phyloP scores from a whole-genome alignment of 352 stramenopile genomes.

The Phytophthora cryptogea region DNA sequence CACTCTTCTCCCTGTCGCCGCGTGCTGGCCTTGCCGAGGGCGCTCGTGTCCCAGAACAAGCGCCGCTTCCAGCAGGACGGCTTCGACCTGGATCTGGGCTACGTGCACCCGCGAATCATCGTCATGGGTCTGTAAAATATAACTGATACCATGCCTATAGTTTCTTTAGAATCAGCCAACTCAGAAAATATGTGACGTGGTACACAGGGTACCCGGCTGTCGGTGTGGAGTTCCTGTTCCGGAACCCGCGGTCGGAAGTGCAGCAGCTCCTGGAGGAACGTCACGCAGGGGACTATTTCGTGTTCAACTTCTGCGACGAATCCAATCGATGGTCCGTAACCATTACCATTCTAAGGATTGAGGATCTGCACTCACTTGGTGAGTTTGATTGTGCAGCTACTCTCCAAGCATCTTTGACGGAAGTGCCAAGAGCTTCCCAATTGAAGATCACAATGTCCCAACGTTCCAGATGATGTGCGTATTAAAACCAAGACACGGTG shows the following conservation, averaged over 20 bases:
- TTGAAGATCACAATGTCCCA: constrained; percentile 80
- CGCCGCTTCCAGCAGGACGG: constrained; percentile 58
- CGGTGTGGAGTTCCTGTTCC: constrained; percentile 60
- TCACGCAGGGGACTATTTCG: constrained; percentile 62
- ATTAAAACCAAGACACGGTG: background rate
- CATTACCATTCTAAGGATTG: background rate
- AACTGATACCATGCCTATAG: constrained; percentile 1
- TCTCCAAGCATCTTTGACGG: constrained; percentile 50
- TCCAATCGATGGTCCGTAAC: constrained; percentile 41
- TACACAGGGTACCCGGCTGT: constrained; percentile 60
- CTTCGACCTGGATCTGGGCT: constrained; percentile 75
- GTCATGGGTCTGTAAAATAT: constrained; percentile 64
- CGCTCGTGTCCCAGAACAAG: constrained; percentile 84
- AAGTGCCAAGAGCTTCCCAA: constrained; percentile 56
- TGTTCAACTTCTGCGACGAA: constrained; percentile 82
- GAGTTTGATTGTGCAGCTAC: constrained; percentile 43
- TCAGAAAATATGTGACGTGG: constrained; percentile 20
- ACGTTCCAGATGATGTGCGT: constrained; percentile 67
- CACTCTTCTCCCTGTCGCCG: constrained; percentile 29
- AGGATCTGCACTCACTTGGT: background rate
- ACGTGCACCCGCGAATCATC: constrained; percentile 73
- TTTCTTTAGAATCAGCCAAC: background rate
- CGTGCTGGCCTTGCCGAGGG: constrained; percentile 55
- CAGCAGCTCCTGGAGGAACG: constrained; percentile 54
- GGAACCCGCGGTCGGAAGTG: constrained; percentile 67